Evolutionary conservation across 1,139 yeast genomes (phyloP).

Genomic region (Yamadazyma triangularis): DNA sequence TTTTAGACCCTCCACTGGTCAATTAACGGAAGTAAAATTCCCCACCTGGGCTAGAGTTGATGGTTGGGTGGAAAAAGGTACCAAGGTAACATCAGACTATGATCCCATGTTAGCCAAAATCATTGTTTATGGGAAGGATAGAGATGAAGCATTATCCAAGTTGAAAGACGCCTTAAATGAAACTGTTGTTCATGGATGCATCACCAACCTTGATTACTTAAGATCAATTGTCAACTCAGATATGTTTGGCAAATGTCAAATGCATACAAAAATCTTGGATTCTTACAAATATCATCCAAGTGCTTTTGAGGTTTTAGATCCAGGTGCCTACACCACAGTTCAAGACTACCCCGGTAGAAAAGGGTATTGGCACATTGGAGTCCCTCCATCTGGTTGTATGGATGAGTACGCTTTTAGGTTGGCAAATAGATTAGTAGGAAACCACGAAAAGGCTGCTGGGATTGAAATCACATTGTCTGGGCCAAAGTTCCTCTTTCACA

Average conservation of each 20-base stretch:
- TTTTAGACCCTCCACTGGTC: constrained; percentile 95
- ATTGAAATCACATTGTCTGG: constrained; percentile 86
- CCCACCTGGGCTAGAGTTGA: constrained; percentile 91
- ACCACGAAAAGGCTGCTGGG: constrained; percentile 76
- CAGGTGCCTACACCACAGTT: constrained; percentile 93
- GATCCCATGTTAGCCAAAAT: constrained; percentile 97
- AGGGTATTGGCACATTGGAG: constrained; percentile 87
- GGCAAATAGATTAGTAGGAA: constrained; percentile 89
- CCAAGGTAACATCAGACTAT: constrained; percentile 86
- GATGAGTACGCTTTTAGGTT: constrained; percentile 85
- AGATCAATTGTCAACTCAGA: constrained; percentile 77
- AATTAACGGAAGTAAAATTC: constrained; percentile 75
- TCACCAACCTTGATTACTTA: constrained; percentile 85
- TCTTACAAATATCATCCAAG: constrained; percentile 73
- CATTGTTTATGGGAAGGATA: constrained; percentile 86
- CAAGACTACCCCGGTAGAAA: constrained; percentile 95
- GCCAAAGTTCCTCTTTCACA: constrained; percentile 80
- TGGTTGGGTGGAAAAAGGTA: constrained; percentile 89
- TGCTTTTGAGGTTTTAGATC: constrained; percentile 77
- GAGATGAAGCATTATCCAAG: constrained; percentile 76
- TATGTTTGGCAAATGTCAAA: constrained; percentile 79
- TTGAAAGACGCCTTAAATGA: constrained; percentile 78
- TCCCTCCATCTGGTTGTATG: constrained; percentile 99
- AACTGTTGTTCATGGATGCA: constrained; percentile 83
- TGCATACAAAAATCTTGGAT: constrained; percentile 85